Percentiles rank a stretch among this genome's conserved stretches.
These are phyloP conservation scores for Cercophora newfieldiana DNA, from an alignment of 495 filamentous ascomycete genomes.

Conservation along the genomic window DNA sequence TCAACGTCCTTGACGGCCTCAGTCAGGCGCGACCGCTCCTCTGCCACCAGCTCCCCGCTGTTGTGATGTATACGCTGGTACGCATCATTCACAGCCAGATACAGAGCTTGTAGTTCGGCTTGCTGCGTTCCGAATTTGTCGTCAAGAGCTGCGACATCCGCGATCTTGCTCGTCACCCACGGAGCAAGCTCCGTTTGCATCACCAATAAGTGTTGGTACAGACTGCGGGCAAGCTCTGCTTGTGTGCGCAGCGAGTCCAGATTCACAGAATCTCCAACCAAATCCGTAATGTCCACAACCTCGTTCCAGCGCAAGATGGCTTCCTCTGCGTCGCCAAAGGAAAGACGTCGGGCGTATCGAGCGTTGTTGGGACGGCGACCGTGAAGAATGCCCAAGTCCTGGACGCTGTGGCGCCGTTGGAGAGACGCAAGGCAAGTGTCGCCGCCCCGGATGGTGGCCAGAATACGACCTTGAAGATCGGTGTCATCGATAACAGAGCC, in stretches of 20 bases:
- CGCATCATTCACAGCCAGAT: conserved; percentile 64
- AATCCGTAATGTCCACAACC: conserved; percentile 42
- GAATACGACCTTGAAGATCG: conserved; percentile 42
- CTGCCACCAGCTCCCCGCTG: conserved; percentile 64
- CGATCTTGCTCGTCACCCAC: conserved; percentile 69
- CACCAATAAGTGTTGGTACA: conserved; percentile 51
- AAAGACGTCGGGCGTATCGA: conserved; percentile 77
- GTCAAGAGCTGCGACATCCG: conserved; percentile 62
- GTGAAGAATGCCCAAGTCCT: conserved; percentile 32
- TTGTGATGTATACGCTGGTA: conserved; percentile 64
- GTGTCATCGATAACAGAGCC: conserved; percentile 47
- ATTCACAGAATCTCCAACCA: conserved; percentile 39
- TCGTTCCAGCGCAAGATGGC: conserved; percentile 74
- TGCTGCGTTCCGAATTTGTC: conserved; percentile 59
- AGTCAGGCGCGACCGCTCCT: conserved; percentile 64
- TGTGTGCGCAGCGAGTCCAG: conserved; percentile 17
- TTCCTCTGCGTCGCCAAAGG: conserved; percentile 87
- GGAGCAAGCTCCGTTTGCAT: conserved; percentile 53
- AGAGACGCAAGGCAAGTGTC: conserved; percentile 31
- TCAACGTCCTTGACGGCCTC: conserved; percentile 84
- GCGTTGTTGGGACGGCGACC: conserved; percentile 49
- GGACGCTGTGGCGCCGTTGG: conserved; percentile 51
- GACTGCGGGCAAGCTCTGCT: conserved; percentile 60
- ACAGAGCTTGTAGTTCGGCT: conserved; percentile 65
- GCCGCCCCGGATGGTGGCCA: conserved; percentile 37